Evolutionary conservation across 2,329 filamentous ascomycete genomes (phyloP).

Genomic region (Trichoderma koningii): DNA sequence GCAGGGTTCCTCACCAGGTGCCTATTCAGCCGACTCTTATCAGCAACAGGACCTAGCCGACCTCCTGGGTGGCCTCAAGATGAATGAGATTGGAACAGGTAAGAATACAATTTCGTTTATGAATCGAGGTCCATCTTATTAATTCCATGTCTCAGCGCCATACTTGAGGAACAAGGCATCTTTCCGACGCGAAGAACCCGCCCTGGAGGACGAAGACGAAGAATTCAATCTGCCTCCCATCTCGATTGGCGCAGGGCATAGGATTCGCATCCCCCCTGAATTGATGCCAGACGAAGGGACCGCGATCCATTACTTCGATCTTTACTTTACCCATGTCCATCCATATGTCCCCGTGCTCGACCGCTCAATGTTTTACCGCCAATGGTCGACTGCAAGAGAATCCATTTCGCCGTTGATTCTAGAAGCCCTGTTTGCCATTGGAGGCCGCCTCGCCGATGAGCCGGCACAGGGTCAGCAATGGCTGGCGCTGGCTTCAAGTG

Average conservation of each 20-base stretch:
- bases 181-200: conserved; percentile 58
- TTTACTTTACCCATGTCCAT: conserved; percentile 88
- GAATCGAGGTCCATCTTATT: not conserved
- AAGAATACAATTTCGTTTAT: conserved; percentile 39
- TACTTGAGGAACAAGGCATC: conserved; percentile 72
- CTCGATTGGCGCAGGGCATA: conserved; percentile 68
- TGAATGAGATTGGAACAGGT: conserved; percentile 86
- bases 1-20: conserved; percentile 47
- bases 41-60: conserved; percentile 74
- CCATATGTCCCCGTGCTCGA: conserved; percentile 91
- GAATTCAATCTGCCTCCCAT: conserved; percentile 72
- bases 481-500: conserved; percentile 86
- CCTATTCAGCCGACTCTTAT: conserved; percentile 64
- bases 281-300: conserved; percentile 90
- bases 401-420: conserved; percentile 86
- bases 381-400: conserved; percentile 83
- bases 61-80: conserved; percentile 80
- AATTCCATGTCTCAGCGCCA: conserved; percentile 58
- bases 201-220: conserved; percentile 71
- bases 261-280: conserved; percentile 85
- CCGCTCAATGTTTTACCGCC: conserved; percentile 77
- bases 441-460: conserved; percentile 79
- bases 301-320: conserved; percentile 79
- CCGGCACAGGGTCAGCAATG: conserved; percentile 85
- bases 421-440: conserved; percentile 89